Evolutionary conservation across 331 rosid species (phyloP), one percentile per base, ranked within the genome.

Genomic region (Pyrus hybrid): DNA sequence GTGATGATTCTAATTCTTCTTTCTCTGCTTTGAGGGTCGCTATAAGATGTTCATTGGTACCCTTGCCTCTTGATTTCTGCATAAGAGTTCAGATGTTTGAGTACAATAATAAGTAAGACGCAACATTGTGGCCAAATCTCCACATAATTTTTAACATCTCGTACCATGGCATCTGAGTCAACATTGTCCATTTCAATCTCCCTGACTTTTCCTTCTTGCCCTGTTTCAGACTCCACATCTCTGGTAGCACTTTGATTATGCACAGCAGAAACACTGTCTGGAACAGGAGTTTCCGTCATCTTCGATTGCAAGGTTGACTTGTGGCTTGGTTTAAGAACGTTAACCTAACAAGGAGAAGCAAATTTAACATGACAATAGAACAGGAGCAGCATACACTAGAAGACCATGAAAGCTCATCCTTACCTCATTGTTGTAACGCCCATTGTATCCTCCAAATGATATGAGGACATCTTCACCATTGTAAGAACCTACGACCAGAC

Each of bases 371-470:
- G 71, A 68, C 49, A 69, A 35, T 51, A 26, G 65, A 75, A 63
- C 28, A 80, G 76, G 41, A 45, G 77, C 32, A 78, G 33, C 77
- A 49, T 53, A 58, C 43, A 56, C 68, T 61, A 79, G 72, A 75
- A 33, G 3, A 21, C 28, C 11, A 28, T 63, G 32, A 33, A 70
- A 77, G 75, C 77, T 68, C 66, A 62, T 76, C 45, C 81, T 85
- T 80, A 91, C 98, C 85, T 93, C 98, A 67, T 78, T 91, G 87
- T 86, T 91, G 92, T 93, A 93, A 45, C 85, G 91, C 12, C 98
- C 98, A 82, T 93, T 91, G 69, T 93, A 91, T 73, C 97, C 98
- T 79, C 98, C 97, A 80, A 91, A 93, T 47, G 94, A 86, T 61
- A 93, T 80, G 63, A 93, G 88, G 49, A 91, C 77, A 68, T 93